phyloP scores from a whole-genome alignment of 208 protist species.

The Leptomonas seymouri region DNA sequence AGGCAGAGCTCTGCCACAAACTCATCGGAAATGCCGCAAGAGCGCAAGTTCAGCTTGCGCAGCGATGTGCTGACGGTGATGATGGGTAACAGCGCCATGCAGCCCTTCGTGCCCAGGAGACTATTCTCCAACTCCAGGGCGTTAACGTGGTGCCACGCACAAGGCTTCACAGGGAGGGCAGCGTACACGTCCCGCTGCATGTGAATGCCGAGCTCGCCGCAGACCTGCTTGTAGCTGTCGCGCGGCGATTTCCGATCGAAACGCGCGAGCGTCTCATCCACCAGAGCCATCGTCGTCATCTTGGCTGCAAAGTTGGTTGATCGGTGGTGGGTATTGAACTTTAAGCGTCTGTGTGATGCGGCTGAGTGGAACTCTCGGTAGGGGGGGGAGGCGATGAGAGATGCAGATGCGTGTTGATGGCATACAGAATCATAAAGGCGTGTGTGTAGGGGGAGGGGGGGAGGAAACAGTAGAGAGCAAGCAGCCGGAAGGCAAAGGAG shows the following conservation, averaged over 20 bases:
- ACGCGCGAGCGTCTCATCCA: constrained; percentile 67
- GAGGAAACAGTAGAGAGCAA: too few relatives aligned
- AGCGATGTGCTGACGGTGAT: constrained; percentile 72
- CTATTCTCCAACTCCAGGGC: constrained; percentile 58
- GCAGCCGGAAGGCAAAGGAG: too few relatives aligned
- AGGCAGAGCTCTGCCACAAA: constrained; percentile 59
- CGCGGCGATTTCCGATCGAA: constrained; percentile 82
- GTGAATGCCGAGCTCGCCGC: constrained; percentile 71
- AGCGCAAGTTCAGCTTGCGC: constrained; percentile 60
- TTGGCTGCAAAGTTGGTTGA: not conserved
- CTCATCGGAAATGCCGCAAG: constrained; percentile 75
- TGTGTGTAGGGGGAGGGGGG: too few relatives aligned
- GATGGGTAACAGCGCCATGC: constrained; percentile 78
- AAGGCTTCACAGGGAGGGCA: constrained; percentile 57
- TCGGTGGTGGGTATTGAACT: too few relatives aligned
- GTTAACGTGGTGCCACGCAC: constrained; percentile 70
- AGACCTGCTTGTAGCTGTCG: constrained; percentile 78
- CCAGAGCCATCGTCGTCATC: constrained; percentile 79
- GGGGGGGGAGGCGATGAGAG: too few relatives aligned
- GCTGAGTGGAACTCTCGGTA: too few relatives aligned
- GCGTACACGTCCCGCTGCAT: constrained; percentile 59
- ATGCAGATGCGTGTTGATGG: too few relatives aligned
- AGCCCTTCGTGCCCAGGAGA: constrained; percentile 72
- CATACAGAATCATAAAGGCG: too few relatives aligned
- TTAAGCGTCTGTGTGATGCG: not conserved